phyloP scores from a whole-genome alignment of 306 rosid species.

The Heteromeles arbutifolia region DNA sequence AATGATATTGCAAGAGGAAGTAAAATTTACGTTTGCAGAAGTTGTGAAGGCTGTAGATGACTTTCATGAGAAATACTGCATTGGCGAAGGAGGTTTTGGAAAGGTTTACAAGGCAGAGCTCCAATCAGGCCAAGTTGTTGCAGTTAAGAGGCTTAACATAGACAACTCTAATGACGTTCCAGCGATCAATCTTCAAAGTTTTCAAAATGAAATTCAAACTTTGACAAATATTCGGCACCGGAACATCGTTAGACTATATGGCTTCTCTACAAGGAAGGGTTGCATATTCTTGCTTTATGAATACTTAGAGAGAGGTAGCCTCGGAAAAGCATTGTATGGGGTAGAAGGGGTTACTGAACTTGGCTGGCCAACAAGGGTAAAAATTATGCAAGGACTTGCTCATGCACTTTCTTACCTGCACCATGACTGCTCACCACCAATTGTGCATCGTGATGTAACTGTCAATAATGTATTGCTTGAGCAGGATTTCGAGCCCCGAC shows the following conservation, averaged over 20 bases:
- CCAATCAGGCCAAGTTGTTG: not conserved
- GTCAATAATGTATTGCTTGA: conserved; percentile 8
- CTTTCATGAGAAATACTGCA: conserved; percentile 35
- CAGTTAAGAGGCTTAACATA: conserved; percentile 28
- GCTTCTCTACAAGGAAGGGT: too few relatives aligned
- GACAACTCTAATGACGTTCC: conserved; percentile 33
- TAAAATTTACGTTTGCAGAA: conserved; percentile 35
- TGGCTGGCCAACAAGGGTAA: too few relatives aligned
- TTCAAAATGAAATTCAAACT: not conserved
- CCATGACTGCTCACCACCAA: conserved; percentile 41
- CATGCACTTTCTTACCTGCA: conserved; percentile 32
- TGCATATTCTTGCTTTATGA: too few relatives aligned
- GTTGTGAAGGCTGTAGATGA: conserved; percentile 38
- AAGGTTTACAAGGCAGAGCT: too few relatives aligned
- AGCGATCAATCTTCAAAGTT: conserved; percentile 26
- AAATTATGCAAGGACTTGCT: too few relatives aligned
- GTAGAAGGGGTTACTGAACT: too few relatives aligned
- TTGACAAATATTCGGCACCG: too few relatives aligned
- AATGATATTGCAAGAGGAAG: conserved; percentile 11
- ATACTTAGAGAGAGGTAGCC: too few relatives aligned
- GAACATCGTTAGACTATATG: too few relatives aligned
- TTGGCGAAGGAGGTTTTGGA: too few relatives aligned
- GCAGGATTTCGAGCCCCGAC: too few relatives aligned
- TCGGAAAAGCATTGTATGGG: too few relatives aligned
- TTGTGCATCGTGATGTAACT: conserved; percentile 50